Base-by-base conservation (phyloP, 1,284 basidiomycete species). In the Rugosomyces carneus region DNA sequence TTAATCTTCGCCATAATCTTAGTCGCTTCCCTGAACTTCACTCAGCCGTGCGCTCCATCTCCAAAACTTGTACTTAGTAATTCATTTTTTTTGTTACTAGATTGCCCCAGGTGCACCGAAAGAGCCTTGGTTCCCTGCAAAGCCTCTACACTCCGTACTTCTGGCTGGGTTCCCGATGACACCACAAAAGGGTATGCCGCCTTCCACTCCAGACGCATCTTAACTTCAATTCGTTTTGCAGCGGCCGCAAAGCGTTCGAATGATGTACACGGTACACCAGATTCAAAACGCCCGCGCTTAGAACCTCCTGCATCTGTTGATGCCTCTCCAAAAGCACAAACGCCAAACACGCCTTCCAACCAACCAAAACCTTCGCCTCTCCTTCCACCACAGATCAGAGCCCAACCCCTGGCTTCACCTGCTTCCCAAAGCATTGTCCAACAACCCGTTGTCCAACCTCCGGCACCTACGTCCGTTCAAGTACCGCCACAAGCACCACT, bases 91-190 rank as follows among this genome's bases (percentile, higher is more conserved):
- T 49, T 40, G 52, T 39, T 40, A 53, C 10, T 49, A 76, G 75
- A 60, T 68, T 43, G 65, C 69, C 16, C 53, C 64, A 35, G 56
- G 64, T 6, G 54, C 60, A 18, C 46, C 58, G 11, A 70, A 74
- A 31, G 56, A 59, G 0, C 75, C 80, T 2, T 85, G 81, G 78
- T 85, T 84, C 55, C 50, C 61, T 24, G 70, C 78, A 5, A 68
- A 65, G 13, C 46, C 69, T 2, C 60, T 65, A 0, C 76, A 84
- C 55, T 53, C 59, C 5, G 49, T 83, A 7, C 62, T 71, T 15
- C 60, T 85, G 0, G 65, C 71, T 18, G 72, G 79, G 7, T 76
- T 78, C 48, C 64, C 75, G 7, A 38, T 60, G 1, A 58, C 65
- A 29, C 53, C 49, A 32, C 52, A 50, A 48, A 80, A 76, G 64